Percentiles rank a stretch among this genome's conserved stretches.
phyloP scores from a whole-genome alignment of 192 early-diverging fungal genomes.

The Entomortierella chlamydospora region DNA sequence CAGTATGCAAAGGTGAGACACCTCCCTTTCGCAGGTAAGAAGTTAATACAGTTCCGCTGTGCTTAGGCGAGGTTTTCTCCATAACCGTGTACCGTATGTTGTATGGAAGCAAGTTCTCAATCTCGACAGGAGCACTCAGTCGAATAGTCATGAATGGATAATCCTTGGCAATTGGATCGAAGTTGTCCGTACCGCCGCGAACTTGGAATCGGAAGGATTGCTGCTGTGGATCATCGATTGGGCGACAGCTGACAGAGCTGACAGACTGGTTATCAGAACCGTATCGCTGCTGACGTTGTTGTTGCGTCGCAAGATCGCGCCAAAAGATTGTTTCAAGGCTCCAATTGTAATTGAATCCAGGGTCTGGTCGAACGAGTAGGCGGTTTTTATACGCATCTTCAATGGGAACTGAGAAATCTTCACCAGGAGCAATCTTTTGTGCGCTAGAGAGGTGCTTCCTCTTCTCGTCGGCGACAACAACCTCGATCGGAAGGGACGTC shows the following conservation, averaged over 20 bases:
- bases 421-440: slow-evolving; percentile 77
- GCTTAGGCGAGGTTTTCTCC: slow-evolving; percentile 78
- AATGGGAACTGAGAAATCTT: slow-evolving; percentile 89
- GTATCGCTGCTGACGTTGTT: slow-evolving; percentile 30
- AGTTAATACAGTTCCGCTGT: slow-evolving; percentile 61
- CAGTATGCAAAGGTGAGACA: slow-evolving; percentile 80
- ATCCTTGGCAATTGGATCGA: slow-evolving; percentile 57
- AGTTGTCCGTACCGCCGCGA: slow-evolving; percentile 62
- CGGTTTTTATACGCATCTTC: slow-evolving; percentile 83
- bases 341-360: slow-evolving; percentile 92
- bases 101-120: slow-evolving; percentile 97
- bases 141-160: slow-evolving; percentile 87
- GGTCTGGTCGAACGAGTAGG: slow-evolving; percentile 84
- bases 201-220: slow-evolving; percentile 82
- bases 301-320: slow-evolving; percentile 75
- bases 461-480: slow-evolving; percentile 78
- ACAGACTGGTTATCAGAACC: slow-evolving; percentile 30
- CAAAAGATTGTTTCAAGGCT: slow-evolving; percentile 82
- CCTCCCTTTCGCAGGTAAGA: slow-evolving; percentile 77
- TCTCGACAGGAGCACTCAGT: slow-evolving; percentile 81
- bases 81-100: slow-evolving; percentile 82
- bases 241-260: slow-evolving; percentile 54
- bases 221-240: slow-evolving; percentile 55
- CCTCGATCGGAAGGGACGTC: slow-evolving; percentile 82
- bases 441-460: slow-evolving; percentile 65